phyloP scores from a whole-genome alignment of 1,284 basidiomycete species.

The Tilletia setariae region DNA sequence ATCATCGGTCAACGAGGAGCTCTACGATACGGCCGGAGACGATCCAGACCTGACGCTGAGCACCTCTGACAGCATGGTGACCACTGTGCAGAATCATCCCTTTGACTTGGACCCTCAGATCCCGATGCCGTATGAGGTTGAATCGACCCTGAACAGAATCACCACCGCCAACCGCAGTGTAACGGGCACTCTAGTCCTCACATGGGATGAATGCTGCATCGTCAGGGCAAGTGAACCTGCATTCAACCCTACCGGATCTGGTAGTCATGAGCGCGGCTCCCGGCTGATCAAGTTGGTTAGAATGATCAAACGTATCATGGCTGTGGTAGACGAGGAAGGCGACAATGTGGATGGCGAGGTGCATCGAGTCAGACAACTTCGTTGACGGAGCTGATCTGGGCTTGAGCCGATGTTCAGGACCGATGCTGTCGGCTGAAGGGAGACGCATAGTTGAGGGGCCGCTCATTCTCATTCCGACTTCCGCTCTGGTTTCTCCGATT shows the following conservation, averaged over 20 bases:
- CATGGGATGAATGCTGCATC: not conserved
- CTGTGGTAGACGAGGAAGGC: not conserved
- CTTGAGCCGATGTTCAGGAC: too few relatives aligned
- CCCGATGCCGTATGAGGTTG: not conserved
- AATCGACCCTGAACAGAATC: not conserved
- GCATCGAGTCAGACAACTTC: too few relatives aligned
- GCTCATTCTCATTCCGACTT: too few relatives aligned
- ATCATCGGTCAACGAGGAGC: not conserved
- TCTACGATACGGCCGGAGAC: not conserved
- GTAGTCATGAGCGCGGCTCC: not conserved
- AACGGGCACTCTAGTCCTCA: conserved; percentile 1
- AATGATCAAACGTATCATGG: conserved; percentile 5
- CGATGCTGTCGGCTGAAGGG: too few relatives aligned
- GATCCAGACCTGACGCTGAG: not conserved
- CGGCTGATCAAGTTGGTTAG: not conserved
- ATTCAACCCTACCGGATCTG: not conserved
- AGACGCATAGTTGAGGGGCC: too few relatives aligned
- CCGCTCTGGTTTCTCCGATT: too few relatives aligned
- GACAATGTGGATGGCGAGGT: not conserved
- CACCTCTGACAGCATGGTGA: not conserved
- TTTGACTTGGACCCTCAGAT: not conserved
- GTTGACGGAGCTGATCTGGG: too few relatives aligned
- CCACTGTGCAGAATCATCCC: not conserved
- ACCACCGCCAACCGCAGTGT: not conserved
- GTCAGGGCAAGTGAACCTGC: not conserved